phyloP scores from a whole-genome alignment of 31 red algal species.

The Asparagopsis taxiformis region DNA sequence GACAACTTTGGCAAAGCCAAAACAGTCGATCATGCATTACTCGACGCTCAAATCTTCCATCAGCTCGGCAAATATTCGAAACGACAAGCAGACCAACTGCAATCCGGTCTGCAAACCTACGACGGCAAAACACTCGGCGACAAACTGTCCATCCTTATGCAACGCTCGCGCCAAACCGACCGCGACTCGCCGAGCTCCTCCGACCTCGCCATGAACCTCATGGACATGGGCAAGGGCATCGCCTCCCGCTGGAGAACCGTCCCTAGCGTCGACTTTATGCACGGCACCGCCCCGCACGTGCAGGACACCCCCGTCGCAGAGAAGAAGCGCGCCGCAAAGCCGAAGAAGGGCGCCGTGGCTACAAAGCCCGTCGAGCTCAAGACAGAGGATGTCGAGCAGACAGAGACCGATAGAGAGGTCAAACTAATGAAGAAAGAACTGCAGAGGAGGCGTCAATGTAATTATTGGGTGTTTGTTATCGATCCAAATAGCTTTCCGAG shows the following conservation, averaged over 20 bases:
- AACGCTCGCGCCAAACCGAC: not conserved
- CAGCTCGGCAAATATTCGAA: slow-evolving; percentile 41
- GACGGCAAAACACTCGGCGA: slow-evolving; percentile 62
- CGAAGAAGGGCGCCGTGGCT: slow-evolving; percentile 20
- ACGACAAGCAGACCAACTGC: slow-evolving; percentile 57
- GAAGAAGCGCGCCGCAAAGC: slow-evolving; percentile 22
- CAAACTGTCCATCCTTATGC: slow-evolving; percentile 40
- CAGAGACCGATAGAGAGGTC: slow-evolving; percentile 74
- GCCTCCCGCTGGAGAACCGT: slow-evolving; percentile 15
- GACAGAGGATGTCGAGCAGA: slow-evolving; percentile 60
- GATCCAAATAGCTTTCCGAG: slow-evolving; percentile 76
- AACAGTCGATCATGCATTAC: slow-evolving; percentile 47
- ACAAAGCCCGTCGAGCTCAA: slow-evolving; percentile 40
- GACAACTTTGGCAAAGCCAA: slow-evolving; percentile 42
- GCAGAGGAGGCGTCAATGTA: slow-evolving; percentile 22
- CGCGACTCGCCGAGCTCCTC: slow-evolving; percentile 4
- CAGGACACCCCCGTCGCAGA: too few species aligned
- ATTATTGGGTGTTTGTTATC: slow-evolving; percentile 80
- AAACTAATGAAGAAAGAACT: slow-evolving; percentile 70
- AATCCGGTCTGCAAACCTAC: slow-evolving; percentile 44
- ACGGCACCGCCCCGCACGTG: slow-evolving; percentile 62
- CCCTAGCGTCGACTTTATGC: slow-evolving; percentile 40
- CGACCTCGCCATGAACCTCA: slow-evolving; percentile 31
- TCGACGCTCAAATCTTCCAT: slow-evolving; percentile 61
- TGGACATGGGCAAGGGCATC: slow-evolving; percentile 36